A percentile compares a stretch with the other conserved stretches of the same genome.
Evolutionary conservation across 495 filamentous ascomycete species (phyloP).

Genomic region (Penicillium steckii): DNA sequence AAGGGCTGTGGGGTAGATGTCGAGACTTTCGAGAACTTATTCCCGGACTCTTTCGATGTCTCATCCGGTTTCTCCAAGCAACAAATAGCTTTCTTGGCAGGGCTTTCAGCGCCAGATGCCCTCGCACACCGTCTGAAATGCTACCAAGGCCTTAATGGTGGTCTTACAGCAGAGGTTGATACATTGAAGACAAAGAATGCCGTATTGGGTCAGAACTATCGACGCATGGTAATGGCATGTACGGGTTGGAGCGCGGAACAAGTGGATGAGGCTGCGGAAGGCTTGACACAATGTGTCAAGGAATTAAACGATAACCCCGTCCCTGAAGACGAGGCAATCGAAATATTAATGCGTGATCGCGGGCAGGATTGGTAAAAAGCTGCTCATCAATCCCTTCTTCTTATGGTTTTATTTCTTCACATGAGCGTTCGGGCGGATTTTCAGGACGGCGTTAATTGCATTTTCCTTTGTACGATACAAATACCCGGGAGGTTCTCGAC

Average conservation of each 20-base stretch:
- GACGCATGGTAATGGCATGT: constrained; percentile 50
- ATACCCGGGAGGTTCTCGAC: constrained; percentile 23
- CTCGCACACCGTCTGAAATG: constrained; percentile 29
- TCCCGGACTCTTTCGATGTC: constrained; percentile 36
- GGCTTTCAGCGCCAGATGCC: constrained; percentile 26
- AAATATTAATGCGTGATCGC: constrained; percentile 49
- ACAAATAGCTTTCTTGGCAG: constrained; percentile 33
- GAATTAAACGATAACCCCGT: constrained; percentile 50
- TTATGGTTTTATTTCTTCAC: constrained; percentile 2
- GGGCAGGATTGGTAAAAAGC: constrained; percentile 47
- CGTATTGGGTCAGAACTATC: constrained; percentile 46
- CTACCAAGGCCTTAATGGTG: constrained; percentile 37
- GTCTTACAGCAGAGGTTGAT: constrained; percentile 37
- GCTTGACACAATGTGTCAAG: constrained; percentile 45
- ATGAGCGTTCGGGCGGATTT: constrained; percentile 20
- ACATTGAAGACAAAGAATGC: constrained; percentile 44
- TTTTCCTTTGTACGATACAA: constrained; percentile 21
- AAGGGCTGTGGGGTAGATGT: constrained; percentile 48
- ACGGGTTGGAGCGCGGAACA: constrained; percentile 46
- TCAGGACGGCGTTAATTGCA: constrained; percentile 21
- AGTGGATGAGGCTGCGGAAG: constrained; percentile 48
- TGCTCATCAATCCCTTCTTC: background rate
- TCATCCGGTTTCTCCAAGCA: constrained; percentile 37
- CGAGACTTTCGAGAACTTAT: constrained; percentile 33
- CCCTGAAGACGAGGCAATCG: constrained; percentile 47